Conservation (phyloP, 331 rosid genomes). For the Quercus tomentella region DNA sequence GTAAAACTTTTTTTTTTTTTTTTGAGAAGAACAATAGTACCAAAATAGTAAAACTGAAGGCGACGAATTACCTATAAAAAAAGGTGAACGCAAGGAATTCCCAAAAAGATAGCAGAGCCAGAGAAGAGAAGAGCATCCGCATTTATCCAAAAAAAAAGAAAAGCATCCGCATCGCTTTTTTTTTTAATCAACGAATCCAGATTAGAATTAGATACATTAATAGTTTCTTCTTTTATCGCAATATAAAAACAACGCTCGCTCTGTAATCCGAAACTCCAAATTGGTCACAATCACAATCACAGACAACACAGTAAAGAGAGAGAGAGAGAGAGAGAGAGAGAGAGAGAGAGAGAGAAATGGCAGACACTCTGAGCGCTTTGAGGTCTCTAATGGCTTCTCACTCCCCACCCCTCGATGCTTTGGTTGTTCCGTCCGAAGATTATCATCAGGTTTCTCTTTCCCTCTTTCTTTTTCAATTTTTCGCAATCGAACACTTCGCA, state of each 20-base stretch:
- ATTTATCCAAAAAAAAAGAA: too few relatives aligned
- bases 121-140: too few relatives aligned
- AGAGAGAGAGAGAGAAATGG: slow-evolving; percentile 40
- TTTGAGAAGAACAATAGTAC: too few relatives aligned
- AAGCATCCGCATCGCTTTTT: too few relatives aligned
- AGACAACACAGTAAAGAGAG: not conserved
- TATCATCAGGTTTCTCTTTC: slow-evolving; percentile 72
- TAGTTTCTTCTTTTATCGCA: not conserved
- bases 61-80: too few relatives aligned
- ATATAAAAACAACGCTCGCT: not conserved
- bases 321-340: not conserved
- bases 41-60: too few relatives aligned
- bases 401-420: slow-evolving; percentile 87
- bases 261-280: not conserved
- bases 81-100: too few relatives aligned
- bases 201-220: not conserved
- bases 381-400: slow-evolving; percentile 79
- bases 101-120: too few relatives aligned
- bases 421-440: slow-evolving; percentile 93
- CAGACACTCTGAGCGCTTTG: slow-evolving; percentile 55
- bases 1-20: too few relatives aligned
- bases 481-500: too few relatives aligned
- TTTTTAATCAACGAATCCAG: not conserved
- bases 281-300: not conserved
- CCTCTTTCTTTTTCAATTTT: not conserved